phyloP scores from a whole-genome alignment of 805 yeast genomes.

The Hanseniaspora singularis region DNA sequence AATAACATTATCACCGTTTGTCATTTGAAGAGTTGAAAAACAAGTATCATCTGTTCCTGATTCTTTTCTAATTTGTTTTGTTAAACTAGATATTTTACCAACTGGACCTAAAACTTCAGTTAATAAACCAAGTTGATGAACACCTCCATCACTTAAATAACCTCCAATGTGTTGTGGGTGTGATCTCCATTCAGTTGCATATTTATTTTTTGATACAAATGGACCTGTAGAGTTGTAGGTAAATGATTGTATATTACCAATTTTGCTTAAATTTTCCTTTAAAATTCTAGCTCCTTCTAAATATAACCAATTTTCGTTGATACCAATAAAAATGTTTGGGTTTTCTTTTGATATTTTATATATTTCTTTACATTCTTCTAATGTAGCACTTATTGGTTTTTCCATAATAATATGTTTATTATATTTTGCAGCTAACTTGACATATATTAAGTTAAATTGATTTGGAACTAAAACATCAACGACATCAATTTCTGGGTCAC shows the following conservation, averaged over 20 bases:
- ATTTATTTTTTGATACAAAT: constrained; percentile 48
- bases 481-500: constrained; percentile 56
- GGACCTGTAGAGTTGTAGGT: constrained; percentile 67
- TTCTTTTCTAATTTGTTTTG: constrained; percentile 61
- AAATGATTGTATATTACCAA: constrained; percentile 62
- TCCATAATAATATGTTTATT: constrained; percentile 74
- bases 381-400: constrained; percentile 83
- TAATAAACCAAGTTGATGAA: constrained; percentile 80
- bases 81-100: constrained; percentile 56
- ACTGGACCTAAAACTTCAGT: constrained; percentile 73
- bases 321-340: constrained; percentile 55
- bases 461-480: constrained; percentile 87
- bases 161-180: constrained; percentile 91
- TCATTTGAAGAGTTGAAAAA: constrained; percentile 53
- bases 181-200: constrained; percentile 74
- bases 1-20: constrained; percentile 43
- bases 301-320: constrained; percentile 82
- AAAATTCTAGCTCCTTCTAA: constrained; percentile 46
- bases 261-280: constrained; percentile 47
- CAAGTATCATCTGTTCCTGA: constrained; percentile 77
- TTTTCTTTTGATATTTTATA: constrained; percentile 47
- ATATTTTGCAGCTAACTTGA: constrained; percentile 56
- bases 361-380: constrained; percentile 69
- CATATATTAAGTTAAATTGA: constrained; percentile 58
- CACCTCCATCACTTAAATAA: constrained; percentile 88